A percentile compares a stretch with the other conserved stretches of the same genome.
These are phyloP conservation scores for Neoboletus brunneissimus DNA, from an alignment of 768 basidiomycete species.

Conservation along the genomic window DNA sequence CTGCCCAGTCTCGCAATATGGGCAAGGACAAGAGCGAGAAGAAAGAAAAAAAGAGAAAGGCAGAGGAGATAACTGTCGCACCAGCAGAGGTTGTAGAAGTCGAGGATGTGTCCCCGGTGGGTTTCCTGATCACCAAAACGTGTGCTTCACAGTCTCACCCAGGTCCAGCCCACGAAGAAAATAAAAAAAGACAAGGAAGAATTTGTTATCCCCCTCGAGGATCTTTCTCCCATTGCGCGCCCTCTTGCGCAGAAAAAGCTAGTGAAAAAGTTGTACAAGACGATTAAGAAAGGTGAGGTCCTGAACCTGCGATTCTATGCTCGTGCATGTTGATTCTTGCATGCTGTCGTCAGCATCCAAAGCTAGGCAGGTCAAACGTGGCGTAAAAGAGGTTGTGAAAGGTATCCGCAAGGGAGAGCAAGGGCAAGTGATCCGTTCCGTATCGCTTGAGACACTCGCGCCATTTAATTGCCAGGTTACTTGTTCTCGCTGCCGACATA, in stretches of 20 bases:
- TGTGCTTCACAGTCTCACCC: conserved; percentile 23
- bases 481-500: conserved; percentile 94
- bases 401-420: conserved; percentile 96
- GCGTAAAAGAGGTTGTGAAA: conserved; percentile 98
- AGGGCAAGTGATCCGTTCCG: conserved; percentile 56
- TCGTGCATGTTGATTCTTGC: not conserved
- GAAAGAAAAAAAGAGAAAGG: conserved; percentile 68
- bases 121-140: conserved; percentile 24
- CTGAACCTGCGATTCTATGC: not conserved
- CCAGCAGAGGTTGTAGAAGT: conserved; percentile 48
- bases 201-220: conserved; percentile 66
- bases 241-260: conserved; percentile 94
- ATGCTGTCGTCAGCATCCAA: conserved; percentile 67
- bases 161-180: conserved; percentile 49
- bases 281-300: conserved; percentile 80
- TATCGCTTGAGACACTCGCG: not conserved
- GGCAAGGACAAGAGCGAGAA: conserved; percentile 75
- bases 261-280: conserved; percentile 90
- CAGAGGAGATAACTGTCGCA: conserved; percentile 27
- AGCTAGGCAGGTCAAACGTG: conserved; percentile 91
- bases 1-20: conserved; percentile 37
- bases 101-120: conserved; percentile 37
- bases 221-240: conserved; percentile 90
- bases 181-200: conserved; percentile 59
- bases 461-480: conserved; percentile 49